Base-by-base conservation (phyloP, 176 grass and related monocot genomes). In the Eragrostis curvula region DNA sequence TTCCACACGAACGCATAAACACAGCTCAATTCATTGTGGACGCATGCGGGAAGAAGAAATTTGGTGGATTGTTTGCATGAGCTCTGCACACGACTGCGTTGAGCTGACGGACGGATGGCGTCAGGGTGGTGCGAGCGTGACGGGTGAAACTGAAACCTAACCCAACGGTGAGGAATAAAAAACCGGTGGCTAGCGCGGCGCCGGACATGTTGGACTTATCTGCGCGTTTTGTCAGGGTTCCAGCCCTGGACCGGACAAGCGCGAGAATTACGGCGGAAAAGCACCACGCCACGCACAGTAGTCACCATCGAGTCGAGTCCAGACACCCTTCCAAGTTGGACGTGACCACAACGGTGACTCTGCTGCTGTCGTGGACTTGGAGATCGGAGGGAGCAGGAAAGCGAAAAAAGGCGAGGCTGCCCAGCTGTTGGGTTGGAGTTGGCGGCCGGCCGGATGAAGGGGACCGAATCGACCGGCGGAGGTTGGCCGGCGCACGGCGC, bases 201-300 rank as follows among this genome's bases (percentile, higher is more conserved):
- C 43, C 51, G 78, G 76, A 11, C 45, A 65, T 11, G 32, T 24
- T 82, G 66, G 79, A 82, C 71, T 71, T 47, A 20, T 42, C 16
- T 15, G 42, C 20, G 27, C 42, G 68, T 9, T 45, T 7, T 70
- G 9, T 49, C 12, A 16, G 10, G n/a, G n/a, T n/a, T n/a, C n/a
- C n/a, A n/a, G n/a, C n/a, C n/a, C n/a, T n/a, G n/a, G 32, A 36
- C 32, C 41, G 66, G 18, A 57, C 71, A 42, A 12, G 44, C 56
- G 45, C 86, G 86, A 45, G 66, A 78, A 78, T 83, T 70, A 63
- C 79, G 79, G 66, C 56, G 66, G 73, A 83, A 83, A 83, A 78
- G 73, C 55, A 12, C 50, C 77, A 12, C 28, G 40, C 43, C 57
- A 60, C 41, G 64, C 23, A 3, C 52, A 27, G 75, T 29, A 44